Evolutionary conservation across 345 rosid genomes (phyloP), one percentile per base, ranked within the genome.

Genomic region (Melastoma malabathricum): DNA sequence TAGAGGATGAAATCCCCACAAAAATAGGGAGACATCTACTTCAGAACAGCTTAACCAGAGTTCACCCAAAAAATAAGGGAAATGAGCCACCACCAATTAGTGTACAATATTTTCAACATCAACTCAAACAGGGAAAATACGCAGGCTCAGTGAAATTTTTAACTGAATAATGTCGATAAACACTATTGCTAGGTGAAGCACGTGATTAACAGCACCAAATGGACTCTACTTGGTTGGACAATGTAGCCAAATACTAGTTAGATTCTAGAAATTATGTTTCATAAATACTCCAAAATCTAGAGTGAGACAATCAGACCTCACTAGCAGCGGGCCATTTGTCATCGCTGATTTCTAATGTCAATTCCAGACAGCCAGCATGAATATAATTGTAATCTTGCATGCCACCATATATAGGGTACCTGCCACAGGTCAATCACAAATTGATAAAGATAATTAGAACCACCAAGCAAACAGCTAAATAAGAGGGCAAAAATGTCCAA

Each of bases 381-480:
- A 92, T 81, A 68, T 92, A 92, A 67, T 92, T 92, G 96, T 96
- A 92, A 57, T 87, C 98, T 72, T 92, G 98, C 98, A 87, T 92
- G 65, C 89, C 98, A 50, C 95, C 98, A 74, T 87, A 92, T 50
- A 92, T 79, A 6, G 98, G 98, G 63, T 87, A 92, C 96, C 98
- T 90, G 76, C 47, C 63, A 19, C 62, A 59, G 50, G 51, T 67
- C 55, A 51, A 39, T 19, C 12, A 23, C 18, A 16, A 38, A 12
- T 55, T 68, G 43, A 59, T 18, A 55, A 13, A 51, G 51, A 44
- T 44, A 58, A 54, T 51, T 25, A 16, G 50, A 44, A 16, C 47
- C 29, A 59, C 18, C 41, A 22, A 8, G 31, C 43, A 43, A 44
- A 51, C 13, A 63, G 13, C 27, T 10, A 41, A 52, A 47, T 39